phyloP scores from a whole-genome alignment of 148 eudicot genomes.

The Cornus kousa region DNA sequence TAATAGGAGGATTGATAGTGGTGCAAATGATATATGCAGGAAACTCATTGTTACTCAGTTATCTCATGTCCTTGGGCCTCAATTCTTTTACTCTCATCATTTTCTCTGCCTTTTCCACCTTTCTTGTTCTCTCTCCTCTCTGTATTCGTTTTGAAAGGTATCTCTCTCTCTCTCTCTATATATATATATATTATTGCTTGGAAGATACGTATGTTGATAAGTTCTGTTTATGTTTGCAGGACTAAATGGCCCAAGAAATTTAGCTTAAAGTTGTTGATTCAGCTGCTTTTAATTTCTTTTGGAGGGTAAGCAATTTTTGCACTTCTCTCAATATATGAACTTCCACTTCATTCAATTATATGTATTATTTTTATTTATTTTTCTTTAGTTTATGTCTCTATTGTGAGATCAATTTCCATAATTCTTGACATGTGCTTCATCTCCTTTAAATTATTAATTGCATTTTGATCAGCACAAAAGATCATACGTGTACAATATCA shows the following conservation, averaged over 20 bases:
- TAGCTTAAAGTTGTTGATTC: constrained; percentile 39
- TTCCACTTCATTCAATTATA: too few species aligned
- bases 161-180: constrained; percentile 14
- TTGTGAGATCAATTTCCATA: too few species aligned
- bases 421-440: too few species aligned
- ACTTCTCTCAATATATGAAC: not conserved
- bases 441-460: too few species aligned
- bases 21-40: constrained; percentile 65
- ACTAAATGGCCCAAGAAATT: constrained; percentile 56
- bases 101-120: constrained; percentile 55
- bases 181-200: too few species aligned
- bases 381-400: too few species aligned
- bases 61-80: constrained; percentile 54
- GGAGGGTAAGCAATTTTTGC: constrained; percentile 46
- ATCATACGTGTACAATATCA: too few species aligned
- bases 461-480: too few species aligned
- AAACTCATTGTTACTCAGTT: constrained; percentile 46
- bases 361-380: too few species aligned
- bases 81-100: constrained; percentile 51
- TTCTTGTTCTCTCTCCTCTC: constrained; percentile 57
- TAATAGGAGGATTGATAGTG: constrained; percentile 51
- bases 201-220: not conserved
- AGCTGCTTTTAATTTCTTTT: constrained; percentile 60
- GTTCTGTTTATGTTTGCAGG: constrained; percentile 39
- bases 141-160: constrained; percentile 57